Base-by-base conservation (phyloP, 2,329 filamentous ascomycete genomes). In the Colletotrichum truncatum region DNA sequence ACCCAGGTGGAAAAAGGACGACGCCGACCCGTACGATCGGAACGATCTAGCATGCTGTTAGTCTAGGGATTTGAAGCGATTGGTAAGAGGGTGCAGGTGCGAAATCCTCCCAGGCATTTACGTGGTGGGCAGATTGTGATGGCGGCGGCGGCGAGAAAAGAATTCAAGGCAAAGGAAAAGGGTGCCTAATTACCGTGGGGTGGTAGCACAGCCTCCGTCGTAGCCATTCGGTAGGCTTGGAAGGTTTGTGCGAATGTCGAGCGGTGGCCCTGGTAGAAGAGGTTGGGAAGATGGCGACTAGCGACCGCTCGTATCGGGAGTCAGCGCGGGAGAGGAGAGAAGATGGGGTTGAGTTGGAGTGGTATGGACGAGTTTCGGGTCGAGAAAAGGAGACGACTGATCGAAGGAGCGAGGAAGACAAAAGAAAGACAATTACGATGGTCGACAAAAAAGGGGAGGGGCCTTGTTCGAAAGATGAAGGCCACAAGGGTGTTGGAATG, bases 1-100 rank as follows among this genome's bases (percentile, higher is more conserved):
- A 99, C 93, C 92, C 95, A 97, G 70, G 90, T 93, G 48, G 94
- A 88, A 76, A 98, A 98, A 23, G 94, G 95, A 69, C 93, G 89
- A 72, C 94, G 91, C 70, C 93, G 91, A 72, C 87, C 87, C 74
- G 80, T 70, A 70, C 85, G 81, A 70, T 82, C 82, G 70, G 89
- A 84, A 70, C 89, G 87, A 77, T 94, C 91, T 94, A 79, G 71
- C 68, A 79, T 75, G 28, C 51, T 57, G 72, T 81, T 72, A 81
- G 79, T 57, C 28, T 36, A 32, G 66, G 23, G 46, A 56, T 36
- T n/a, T 16, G 51, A n/a, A 26, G 38, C 52, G 63, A 71, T 75
- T 65, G 58, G 34, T 28, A 25, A 63, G 5, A 11, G 34, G 34
- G 49, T 49, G 36, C 28, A 60, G 9, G 45, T 36, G 32, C 9